A percentile compares a stretch with the other conserved stretches of the same genome.
These are phyloP conservation scores for Candida sphagnicola DNA, from an alignment of 805 yeast genomes.

Conservation along the genomic window DNA sequence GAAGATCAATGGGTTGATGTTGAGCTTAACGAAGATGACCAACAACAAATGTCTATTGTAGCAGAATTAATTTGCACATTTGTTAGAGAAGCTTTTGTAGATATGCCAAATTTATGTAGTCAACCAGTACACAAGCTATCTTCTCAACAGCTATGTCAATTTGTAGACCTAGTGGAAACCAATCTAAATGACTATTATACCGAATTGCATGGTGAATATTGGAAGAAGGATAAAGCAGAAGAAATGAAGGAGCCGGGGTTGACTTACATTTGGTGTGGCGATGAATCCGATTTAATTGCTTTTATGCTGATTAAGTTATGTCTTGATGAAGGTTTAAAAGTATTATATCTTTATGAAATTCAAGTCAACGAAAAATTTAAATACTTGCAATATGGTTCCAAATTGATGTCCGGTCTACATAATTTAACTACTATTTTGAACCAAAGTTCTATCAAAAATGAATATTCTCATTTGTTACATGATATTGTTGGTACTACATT, in stretches of 20 bases:
- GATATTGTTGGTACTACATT: slow-evolving; percentile 29
- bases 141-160: slow-evolving; percentile 6
- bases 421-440: slow-evolving; percentile 15
- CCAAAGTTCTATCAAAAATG: not conserved
- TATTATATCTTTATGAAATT: slow-evolving; percentile 54
- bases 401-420: slow-evolving; percentile 35
- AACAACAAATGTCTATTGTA: slow-evolving; percentile 11
- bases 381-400: slow-evolving; percentile 33
- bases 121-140: slow-evolving; percentile 7
- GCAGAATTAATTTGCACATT: slow-evolving; percentile 9
- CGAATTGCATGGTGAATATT: slow-evolving; percentile 29
- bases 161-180: slow-evolving; percentile 20
- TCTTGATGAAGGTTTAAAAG: slow-evolving; percentile 32
- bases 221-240: slow-evolving; percentile 37
- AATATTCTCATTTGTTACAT: slow-evolving; percentile 6
- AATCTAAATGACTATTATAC: slow-evolving; percentile 27
- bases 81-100: slow-evolving; percentile 9
- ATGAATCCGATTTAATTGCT: slow-evolving; percentile 23
- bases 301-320: slow-evolving; percentile 48
- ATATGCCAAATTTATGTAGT: slow-evolving; percentile 2
- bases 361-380: slow-evolving; percentile 40
- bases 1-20: not conserved
- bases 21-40: slow-evolving; percentile 14
- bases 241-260: slow-evolving; percentile 50
- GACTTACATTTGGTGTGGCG: slow-evolving; percentile 34